phyloP scores from a whole-genome alignment of 495 filamentous ascomycete species.

The Cairneyella variabilis region DNA sequence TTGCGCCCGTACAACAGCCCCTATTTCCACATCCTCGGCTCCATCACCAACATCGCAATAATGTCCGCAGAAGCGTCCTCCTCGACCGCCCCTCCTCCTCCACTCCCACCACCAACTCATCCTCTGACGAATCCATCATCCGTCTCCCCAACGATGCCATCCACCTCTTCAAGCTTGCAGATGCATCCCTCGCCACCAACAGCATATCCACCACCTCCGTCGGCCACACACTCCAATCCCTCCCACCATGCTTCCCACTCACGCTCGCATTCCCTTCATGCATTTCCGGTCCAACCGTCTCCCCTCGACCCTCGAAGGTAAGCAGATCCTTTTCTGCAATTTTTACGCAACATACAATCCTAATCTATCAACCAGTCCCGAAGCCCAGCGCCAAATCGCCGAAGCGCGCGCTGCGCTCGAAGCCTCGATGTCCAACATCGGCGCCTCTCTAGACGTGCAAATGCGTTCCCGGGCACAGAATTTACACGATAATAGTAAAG shows the following conservation, averaged over 20 bases:
- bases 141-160: not conserved
- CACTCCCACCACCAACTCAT: no score
- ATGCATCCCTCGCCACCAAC: conserved; percentile 4
- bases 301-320: no score
- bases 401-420: conserved; percentile 75
- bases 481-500: conserved; percentile 68
- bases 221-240: not conserved
- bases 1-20: no score
- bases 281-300: no score
- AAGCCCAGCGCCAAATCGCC: conserved; percentile 30
- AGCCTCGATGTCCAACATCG: conserved; percentile 73
- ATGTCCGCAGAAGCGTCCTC: conserved; percentile 17
- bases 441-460: conserved; percentile 60
- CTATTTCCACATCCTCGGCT: no score
- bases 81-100: conserved; percentile 11
- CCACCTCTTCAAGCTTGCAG: not conserved
- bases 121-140: no score
- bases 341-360: no score
- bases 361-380: no score
- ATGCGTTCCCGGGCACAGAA: conserved; percentile 69
- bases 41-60: not conserved
- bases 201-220: not conserved
- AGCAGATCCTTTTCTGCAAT: no score
- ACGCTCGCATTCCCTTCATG: conserved; percentile 2
- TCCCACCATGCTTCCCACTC: not conserved